Base-by-base conservation (phyloP, 306 rosid genomes). In the Castanea sativa region DNA sequence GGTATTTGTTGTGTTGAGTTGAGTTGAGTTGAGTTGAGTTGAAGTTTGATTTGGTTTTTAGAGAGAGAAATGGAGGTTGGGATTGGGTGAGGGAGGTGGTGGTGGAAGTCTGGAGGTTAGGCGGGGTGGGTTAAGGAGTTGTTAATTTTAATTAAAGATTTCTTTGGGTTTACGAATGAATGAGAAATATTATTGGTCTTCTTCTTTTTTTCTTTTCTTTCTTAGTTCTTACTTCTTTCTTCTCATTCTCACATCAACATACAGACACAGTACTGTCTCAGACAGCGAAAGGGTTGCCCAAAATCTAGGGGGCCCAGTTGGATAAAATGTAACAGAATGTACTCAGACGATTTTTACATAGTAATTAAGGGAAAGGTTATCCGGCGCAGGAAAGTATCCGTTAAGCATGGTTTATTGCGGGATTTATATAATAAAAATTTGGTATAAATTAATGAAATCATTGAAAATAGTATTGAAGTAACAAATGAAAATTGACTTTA, bases 151-250 rank as follows among this genome's bases (percentile, higher is more conserved):
- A 83, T 87, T 82, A 53, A 5, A 49, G 83, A 78, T 89, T 85
- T 49, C 97, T 92, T 92, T n/a, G 81, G 80, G 78, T 86, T 86
- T 86, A 89, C 73, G 97, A 80, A 57, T 82, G 20, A 41, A 38
- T 38, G 45, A 8, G 45, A 41, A 25, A 25, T 25, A 25, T 25
- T 25, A 25, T 25, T 25, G 0, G 25, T 23, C 25, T 23, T 23
- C 20, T n/a, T 25, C 19, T 19, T 58, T 16, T n/a, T 23, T 15
- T 2, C 1, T 41, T 71, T 59, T 68, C 45, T 69, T 32, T 12
- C 13, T n/a, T 71, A 25, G 38, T 68, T 35, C 74, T 18, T n/a
- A 35, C 30, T 41, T 52, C 81, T 19, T 2, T 1, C 1, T 23
- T n/a, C n/a, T n/a, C n/a, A n/a, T n/a, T 1, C 27, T 25, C 27